Base-by-base conservation (phyloP, 1,139 yeast species). In the Diutina mesorugosa region DNA sequence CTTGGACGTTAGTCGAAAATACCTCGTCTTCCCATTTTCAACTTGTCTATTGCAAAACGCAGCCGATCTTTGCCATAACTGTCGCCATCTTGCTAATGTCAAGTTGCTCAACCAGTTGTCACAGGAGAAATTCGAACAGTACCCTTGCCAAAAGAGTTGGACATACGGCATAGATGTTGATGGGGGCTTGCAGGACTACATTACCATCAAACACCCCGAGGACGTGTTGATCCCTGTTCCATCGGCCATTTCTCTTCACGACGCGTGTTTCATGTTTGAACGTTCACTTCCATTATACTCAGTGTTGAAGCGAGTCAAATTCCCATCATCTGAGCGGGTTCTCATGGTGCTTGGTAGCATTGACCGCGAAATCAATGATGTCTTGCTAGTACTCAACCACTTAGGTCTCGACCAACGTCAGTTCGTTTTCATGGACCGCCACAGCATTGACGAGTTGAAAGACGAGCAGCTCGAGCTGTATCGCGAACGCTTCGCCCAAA, bases 101-200 rank as follows among this genome's bases (percentile, higher is more conserved):
- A 52, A 32, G 29, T 29, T 53, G 16, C 50, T 54, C 2, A 47
- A 59, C 10, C 57, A 60, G 18, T 51, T 58, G 35, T 53, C 57
- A 16, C 56, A 60, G 4, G 63, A 63, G 55, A 58, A 57, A 8
- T 35, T 57, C 10, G 63, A 64, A 51, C 58, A 58, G 4, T 59
- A 58, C 54, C 63, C 65, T 1, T 74, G 79, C 58, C 53, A 62
- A 7, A 60, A 61, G 28, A 60, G 62, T 47, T 64, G 68, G 59
- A 67, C 66, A n/a, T 71, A 72, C 60, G 79, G 79, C 0, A 59
- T 60, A 8, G 71, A 71, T 54, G 56, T 74, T 7, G 72, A 74
- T 57, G 79, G 79, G 4, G 79, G 79, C 1, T 61, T 75, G 29
- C 78, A 74, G 59, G 77, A 73, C 55, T 71, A 62, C 58, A 59